Conservation (phyloP, 1,284 basidiomycete species). For the Schizophyllum commune region DNA sequence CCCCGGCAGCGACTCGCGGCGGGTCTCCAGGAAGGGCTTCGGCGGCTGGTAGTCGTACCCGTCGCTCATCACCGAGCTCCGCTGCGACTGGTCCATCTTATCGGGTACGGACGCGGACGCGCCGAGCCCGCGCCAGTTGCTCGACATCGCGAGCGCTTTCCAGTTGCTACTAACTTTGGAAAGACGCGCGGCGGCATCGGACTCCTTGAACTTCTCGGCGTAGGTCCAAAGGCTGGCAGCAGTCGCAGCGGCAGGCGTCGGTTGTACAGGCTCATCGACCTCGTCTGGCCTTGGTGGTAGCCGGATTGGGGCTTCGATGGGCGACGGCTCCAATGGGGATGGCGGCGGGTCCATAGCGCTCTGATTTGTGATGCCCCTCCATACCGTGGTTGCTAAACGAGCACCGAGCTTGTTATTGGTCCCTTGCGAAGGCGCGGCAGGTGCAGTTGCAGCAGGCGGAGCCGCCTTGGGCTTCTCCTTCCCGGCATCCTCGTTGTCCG, state of each 20-base stretch:
- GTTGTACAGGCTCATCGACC: neutral
- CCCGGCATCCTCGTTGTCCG: slow-evolving; percentile 19
- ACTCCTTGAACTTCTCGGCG: slow-evolving; percentile 65
- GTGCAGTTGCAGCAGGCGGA: neutral
- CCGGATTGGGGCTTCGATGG: slow-evolving; percentile 9
- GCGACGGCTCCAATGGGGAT: slow-evolving; percentile 30
- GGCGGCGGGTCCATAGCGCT: slow-evolving; percentile 59
- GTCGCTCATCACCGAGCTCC: neutral
- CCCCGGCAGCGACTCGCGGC: slow-evolving; percentile 36
- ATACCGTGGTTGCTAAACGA: slow-evolving; percentile 52
- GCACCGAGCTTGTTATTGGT: neutral
- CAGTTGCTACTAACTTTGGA: slow-evolving; percentile 70
- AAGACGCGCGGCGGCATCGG: slow-evolving; percentile 58
- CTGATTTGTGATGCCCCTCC: slow-evolving; percentile 70
- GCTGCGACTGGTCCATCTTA: neutral
- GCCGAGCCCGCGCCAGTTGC: slow-evolving; percentile 28
- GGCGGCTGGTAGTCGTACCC: neutral
- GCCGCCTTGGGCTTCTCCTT: neutral
- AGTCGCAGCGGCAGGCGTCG: slow-evolving; percentile 6
- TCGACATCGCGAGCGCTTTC: slow-evolving; percentile 50
- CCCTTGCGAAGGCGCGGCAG: neutral
- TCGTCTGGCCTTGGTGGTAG: neutral
- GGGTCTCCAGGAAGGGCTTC: slow-evolving; percentile 1
- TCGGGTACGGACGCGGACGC: neutral
- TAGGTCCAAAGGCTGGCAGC: slow-evolving; percentile 51